Evolutionary conservation across 176 grass and related monocot genomes (phyloP), one percentile per base, ranked within the genome.

Genomic region (Tuctoria greenei): DNA sequence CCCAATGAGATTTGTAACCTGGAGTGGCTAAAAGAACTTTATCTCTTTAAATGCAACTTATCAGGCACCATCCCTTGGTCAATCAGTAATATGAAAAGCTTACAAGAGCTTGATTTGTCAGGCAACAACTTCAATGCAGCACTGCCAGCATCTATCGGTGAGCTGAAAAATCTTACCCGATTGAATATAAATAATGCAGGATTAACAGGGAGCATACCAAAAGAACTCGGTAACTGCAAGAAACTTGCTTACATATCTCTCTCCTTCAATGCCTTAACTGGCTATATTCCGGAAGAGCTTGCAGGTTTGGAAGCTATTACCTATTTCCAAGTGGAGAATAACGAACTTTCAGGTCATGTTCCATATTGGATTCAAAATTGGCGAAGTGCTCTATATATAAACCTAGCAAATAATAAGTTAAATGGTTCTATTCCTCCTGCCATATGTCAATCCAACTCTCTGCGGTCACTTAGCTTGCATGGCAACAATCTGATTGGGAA

Each of bases 161-260:
- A 91, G 61, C 62, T 97, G 55, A 58, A 62, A 54, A 83, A 91
- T 66, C 59, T 97, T 16, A 78, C 24, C 2, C 45, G 62, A 16
- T 63, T 93, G 25, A 10, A 87, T 50, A 78, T 86, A 78, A 64
- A 44, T 14, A 76, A 40, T 75, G 83, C 88, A 64, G 84, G 81
- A 41, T 66, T 97, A 37, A 75, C 49, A 58, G 90, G 93, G 36
- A 54, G 15, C 55, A 87, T 97, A 83, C 93, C 93, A 0, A 77
- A 82, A 72, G 75, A 84, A 50, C 79, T 97, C 54, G 88, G 93
- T 51, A 79, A 72, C 31, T 97, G 93, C 86, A 97, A 81, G 67
- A 88, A 83, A 60, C 79, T 97, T 60, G 56, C 43, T 72, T 28
- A 49, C 10, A 2, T 93, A 67, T 50, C 34, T 35, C 74, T 97